Conservation (phyloP, 805 yeast species). For the Maudiozyma serrabonitensis region DNA sequence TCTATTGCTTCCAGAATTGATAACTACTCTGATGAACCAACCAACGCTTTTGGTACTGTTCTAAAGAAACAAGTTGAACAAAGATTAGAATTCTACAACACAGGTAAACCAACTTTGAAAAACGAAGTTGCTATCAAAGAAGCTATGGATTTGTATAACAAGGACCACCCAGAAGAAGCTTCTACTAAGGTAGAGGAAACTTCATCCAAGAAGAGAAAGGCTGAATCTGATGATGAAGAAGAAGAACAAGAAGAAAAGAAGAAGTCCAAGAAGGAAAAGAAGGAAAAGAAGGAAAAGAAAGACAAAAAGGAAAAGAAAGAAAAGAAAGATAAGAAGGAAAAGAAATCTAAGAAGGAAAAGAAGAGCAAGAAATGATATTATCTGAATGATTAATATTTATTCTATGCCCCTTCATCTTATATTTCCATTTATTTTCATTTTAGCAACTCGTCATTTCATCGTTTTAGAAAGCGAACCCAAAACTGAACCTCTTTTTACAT, state of each 20-base stretch:
- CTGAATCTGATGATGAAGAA: constrained; percentile 30
- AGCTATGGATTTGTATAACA: constrained; percentile 62
- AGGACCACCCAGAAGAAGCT: constrained; percentile 37
- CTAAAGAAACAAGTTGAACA: constrained; percentile 97
- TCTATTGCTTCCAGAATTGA: constrained; percentile 98
- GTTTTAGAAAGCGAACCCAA: neutral
- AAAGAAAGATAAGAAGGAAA: constrained; percentile 39
- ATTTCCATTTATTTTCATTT: constrained; percentile 1
- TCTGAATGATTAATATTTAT: neutral
- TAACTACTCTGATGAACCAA: constrained; percentile 91
- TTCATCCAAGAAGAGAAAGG: constrained; percentile 24
- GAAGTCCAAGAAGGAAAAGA: constrained; percentile 37
- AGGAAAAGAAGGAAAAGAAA: constrained; percentile 40
- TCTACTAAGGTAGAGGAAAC: constrained; percentile 22
- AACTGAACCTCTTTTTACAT: neutral
- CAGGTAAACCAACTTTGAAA: constrained; percentile 95
- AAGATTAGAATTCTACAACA: constrained; percentile 89
- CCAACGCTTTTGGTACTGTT: constrained; percentile 79
- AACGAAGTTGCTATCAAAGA: constrained; percentile 88
- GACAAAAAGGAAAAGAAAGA: constrained; percentile 44
- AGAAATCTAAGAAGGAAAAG: constrained; percentile 41
- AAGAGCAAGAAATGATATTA: constrained; percentile 32
- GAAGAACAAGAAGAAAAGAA: constrained; percentile 23
- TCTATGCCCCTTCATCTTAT: neutral
- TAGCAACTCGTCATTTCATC: neutral